Base-by-base conservation (phyloP, 768 basidiomycete species). In the Cystofilobasidium bisporidii region DNA sequence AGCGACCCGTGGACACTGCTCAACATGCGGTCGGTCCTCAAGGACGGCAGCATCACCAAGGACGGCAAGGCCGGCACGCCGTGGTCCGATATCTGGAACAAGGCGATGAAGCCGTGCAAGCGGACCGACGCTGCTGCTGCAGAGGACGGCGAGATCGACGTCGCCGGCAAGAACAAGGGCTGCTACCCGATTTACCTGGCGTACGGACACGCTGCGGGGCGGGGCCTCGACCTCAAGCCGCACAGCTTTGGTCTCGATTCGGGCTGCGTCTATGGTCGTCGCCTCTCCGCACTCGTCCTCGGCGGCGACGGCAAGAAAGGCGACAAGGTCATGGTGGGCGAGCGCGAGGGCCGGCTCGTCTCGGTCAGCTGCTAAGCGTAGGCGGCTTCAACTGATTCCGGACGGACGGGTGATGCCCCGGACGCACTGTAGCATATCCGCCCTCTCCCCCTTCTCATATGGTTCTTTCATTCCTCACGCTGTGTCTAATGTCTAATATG, bases 241-340 rank as follows among this genome's bases (percentile, higher is more conserved):
- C 94, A 87, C 87, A 84, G 86, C 3, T 78, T 91, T 69, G 93
- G 93, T 1, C 77, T 94, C 40, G 93, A 98, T 75, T 82, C 87
- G 0, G 92, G 89, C 15, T 94, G 91, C 73, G 88, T 91, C 22
- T 69, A 69, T 50, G 68, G 68, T 10, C 8, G 36, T 6, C 47
- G 56, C 32, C 47, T 69, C 3, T 41, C 68, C 12, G 68, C 68
- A 10, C 63, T 69, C 33, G 61, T 69, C 15, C 48, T 69, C 30
- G 68, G 68, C 2, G 58, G 60, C 9, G 3, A 43, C 2, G n/a
- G 59, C 15, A 8, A 22, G 10, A 40, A 60, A 36, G 59, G 41
- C n/a, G 28, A 60, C 9, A 28, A 40, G 59, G 36, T 43, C 5
- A 32, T 33, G 41, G 2, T 40, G 26, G 59, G 59, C 36, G 36